A percentile compares a stretch with the other conserved stretches of the same genome.
These are phyloP conservation scores for Boeremia lycopersici DNA, from an alignment of 2,329 filamentous ascomycete genomes.

Conservation along the genomic window DNA sequence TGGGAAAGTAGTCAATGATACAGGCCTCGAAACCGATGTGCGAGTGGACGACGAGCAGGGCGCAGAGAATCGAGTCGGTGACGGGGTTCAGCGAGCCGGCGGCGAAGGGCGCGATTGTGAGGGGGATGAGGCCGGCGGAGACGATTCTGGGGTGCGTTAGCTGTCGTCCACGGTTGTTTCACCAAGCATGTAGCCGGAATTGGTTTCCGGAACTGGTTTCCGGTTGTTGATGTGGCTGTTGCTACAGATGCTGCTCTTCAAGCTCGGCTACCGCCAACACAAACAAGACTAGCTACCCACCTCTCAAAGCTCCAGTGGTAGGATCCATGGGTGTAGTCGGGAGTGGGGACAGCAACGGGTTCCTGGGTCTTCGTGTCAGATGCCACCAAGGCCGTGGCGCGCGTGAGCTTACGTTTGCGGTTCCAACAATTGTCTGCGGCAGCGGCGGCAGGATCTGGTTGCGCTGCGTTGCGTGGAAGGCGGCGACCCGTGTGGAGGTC, in stretches of 20 bases:
- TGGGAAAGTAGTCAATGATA: conserved; percentile 90
- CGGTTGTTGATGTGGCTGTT: not conserved
- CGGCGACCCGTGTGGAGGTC: conserved; percentile 63
- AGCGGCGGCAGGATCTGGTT: conserved; percentile 79
- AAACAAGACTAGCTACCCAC: conserved; percentile 43
- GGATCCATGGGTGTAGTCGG: conserved; percentile 82
- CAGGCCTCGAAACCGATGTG: conserved; percentile 92
- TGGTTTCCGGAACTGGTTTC: not conserved
- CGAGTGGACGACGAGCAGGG: conserved; percentile 84
- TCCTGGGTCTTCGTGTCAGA: conserved; percentile 53
- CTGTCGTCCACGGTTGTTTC: not conserved
- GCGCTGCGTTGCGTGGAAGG: conserved; percentile 84
- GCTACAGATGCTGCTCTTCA: not conserved
- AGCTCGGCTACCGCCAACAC: not conserved
- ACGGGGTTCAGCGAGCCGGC: conserved; percentile 88
- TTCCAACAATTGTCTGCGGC: conserved; percentile 83
- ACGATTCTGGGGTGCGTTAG: conserved; percentile 62
- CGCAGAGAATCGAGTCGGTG: conserved; percentile 84
- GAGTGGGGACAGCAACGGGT: conserved; percentile 72
- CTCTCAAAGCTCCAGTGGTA: conserved; percentile 99
- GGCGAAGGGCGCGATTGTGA: conserved; percentile 90
- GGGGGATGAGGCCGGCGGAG: conserved; percentile 79
- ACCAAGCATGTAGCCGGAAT: conserved; percentile 1
- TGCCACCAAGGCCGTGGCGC: not conserved
- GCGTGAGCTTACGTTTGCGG: conserved; percentile 52